Base-by-base conservation (phyloP, 73 alveolate genomes). In the Paramecium tetraurelia region DNA sequence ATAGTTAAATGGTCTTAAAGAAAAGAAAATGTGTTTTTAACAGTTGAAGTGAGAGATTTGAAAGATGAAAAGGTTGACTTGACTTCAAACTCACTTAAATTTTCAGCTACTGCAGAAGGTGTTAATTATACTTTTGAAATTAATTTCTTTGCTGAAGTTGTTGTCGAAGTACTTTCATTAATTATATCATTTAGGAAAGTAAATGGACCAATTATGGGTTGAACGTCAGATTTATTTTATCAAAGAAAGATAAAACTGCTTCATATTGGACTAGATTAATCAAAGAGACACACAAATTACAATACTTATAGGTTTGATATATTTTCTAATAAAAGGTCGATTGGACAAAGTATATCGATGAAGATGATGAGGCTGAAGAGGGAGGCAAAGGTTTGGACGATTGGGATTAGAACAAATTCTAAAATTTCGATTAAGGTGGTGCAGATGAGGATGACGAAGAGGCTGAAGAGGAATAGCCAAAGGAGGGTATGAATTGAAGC, bases 1-100 rank as follows among this genome's bases (percentile, higher is more conserved):
- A 95, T 92, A 44, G 90, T 97, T 83, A 95, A 94, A 86, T 97
- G 99, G 99, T 98, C 99, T 29, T 97, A 96, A 93, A 93, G 98
- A 90, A 95, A 94, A 94, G 99, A 96, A 72, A 95, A 96, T 87
- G 85, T 97, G 11, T 93, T 95, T 92, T 75, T 97, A 58, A 95
- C 99, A 59, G 94, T 97, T 46, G 98, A 95, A 57, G 95, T 94
- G 20, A 97, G 96, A 31, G 98, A 95, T 72, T 90, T 93, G 85
- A 94, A 95, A 72, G 95, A 94, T 40, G 97, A 95, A 68, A 89
- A 94, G 85, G 94, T 96, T 46, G 98, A 94, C 41, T 94, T 97
- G 85, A 94, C 92, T 36, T 96, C 96, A 41, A 89, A 46, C 77
- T 43, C 92, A 85, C 87, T 95, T 80, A 83, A 92, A 84, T 95